These are phyloP conservation scores for Starmera caribaea DNA, from an alignment of 805 yeast species.

Conservation along the genomic window DNA sequence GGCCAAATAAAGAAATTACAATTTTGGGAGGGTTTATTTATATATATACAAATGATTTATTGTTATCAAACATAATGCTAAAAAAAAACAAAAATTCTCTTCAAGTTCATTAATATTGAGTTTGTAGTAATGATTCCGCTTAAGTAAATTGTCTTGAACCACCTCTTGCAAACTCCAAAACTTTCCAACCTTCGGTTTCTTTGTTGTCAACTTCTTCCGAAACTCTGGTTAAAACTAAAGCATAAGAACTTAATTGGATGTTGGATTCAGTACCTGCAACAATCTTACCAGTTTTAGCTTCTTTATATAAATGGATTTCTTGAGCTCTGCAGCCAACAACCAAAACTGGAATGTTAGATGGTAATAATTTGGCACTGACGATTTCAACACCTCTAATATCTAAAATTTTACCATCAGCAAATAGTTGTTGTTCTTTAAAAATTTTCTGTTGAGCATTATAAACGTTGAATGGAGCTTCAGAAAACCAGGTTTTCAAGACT, in stretches of 20 bases:
- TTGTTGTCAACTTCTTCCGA: constrained; percentile 86
- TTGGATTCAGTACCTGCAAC: constrained; percentile 96
- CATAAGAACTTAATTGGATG: constrained; percentile 87
- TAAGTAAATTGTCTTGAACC: constrained; percentile 69
- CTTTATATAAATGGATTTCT: constrained; percentile 84
- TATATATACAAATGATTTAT: neutral
- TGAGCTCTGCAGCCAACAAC: constrained; percentile 96
- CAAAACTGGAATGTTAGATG: constrained; percentile 84
- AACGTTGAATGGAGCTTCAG: constrained; percentile 94
- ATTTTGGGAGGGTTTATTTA: neutral
- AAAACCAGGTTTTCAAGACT: constrained; percentile 80
- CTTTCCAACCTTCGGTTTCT: constrained; percentile 96
- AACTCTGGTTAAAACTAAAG: constrained; percentile 87
- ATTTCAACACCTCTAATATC: constrained; percentile 95
- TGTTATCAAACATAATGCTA: neutral
- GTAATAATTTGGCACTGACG: constrained; percentile 77
- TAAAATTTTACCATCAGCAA: constrained; percentile 82
- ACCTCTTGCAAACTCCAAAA: constrained; percentile 89
- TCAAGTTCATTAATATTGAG: too few species aligned
- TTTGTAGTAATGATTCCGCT: neutral
- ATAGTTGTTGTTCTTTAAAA: constrained; percentile 81
- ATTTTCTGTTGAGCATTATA: constrained; percentile 91
- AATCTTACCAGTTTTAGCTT: constrained; percentile 83
- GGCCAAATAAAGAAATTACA: neutral
- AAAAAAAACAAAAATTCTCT: neutral